Base-by-base conservation (phyloP, 768 basidiomycete genomes). In the Xanthoconium purpureum region DNA sequence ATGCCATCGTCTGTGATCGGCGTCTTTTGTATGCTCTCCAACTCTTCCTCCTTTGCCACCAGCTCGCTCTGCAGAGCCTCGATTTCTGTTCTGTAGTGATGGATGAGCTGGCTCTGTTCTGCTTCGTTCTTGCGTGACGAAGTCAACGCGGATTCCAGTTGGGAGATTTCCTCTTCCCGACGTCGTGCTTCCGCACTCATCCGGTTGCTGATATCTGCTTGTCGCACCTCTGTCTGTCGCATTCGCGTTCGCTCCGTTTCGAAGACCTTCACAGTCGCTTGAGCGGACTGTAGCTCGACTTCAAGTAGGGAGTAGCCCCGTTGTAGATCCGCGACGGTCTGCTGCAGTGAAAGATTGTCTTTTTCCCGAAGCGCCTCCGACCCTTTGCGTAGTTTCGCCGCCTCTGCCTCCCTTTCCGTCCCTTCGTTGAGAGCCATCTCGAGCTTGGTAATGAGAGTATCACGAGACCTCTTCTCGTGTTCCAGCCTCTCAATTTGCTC, bases 21-120 rank as follows among this genome's bases (percentile, higher is more conserved):
- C 28, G 80, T 73, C 36, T 73, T 73, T 40, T 70, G 74, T 13
- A 88, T 75, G 38, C 75, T 78, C 59, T 84, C 80, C 52, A 90
- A 71, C 67, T 92, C 89, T 52, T 86, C 80, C 47, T 88, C 86
- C 62, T 84, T 85, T 51, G 76, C 73, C 42, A 68, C 69, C 32
- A 90, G 69, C 58, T 91, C 88, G 50, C 75, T 71, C 18, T 84
- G 84, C 35, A 91, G 78, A n/a, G 72, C 57, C 72, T 92, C 90
- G 55, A 89, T 78, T 64, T 92, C 91, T 53, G 80, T 79, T 57
- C 84, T 83, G 6, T 85, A 83, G 54, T 80, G 79, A 52, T 79
- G 75, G 55, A 91, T 74, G 70, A 88, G 80, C 37, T 80, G 82
- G 36, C 78, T 77, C 49, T 84, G 82, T 69, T 92, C 89, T 5